Evolutionary conservation across 345 rosid genomes (phyloP), one percentile per base, ranked within the genome.

Genomic region (Toxicodendron radicans): DNA sequence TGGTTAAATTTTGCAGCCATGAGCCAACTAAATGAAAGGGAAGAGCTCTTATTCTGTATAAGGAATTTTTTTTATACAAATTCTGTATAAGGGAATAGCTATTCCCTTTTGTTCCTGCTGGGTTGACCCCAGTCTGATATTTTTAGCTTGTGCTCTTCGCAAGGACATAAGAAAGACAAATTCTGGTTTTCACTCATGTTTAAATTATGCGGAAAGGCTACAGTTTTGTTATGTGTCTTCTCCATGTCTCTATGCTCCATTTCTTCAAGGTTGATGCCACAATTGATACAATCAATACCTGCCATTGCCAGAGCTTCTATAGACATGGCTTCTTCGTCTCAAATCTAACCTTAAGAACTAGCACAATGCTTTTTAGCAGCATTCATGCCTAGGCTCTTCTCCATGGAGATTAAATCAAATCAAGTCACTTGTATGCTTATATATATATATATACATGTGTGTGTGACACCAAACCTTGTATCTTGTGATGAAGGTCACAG

Each of bases 281-380:
- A 61, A 13, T 32, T 33, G 23, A 33, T 33, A 33, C 45, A 61
- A 33, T 61, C 65, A 7, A 17, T 46, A 17, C 65, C 23, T 18
- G 46, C 65, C 45, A 61, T 61, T 32, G 65, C 65, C 7, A 33
- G 65, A 17, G 65, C 65, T 33, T 61, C 65, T 33, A 61, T 32
- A 18, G 46, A 61, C 46, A 33, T 33, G 2, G 12, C 65, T 38
- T 33, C 41, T 8, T 46, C 13, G 14, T 2, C 51, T 3, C 38
- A 35, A 46, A 46, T 46, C 14, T 9, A 46, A 12, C 51, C 51
- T 46, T 12, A 46, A 46, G 51, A 46, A 46, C 13, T 38, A 0
- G 43, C 43, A 38, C 43, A 38, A 38, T 38, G 43, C 9, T 7
- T 38, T 38, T 8, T 38, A 38, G 43, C 43, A 38, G 43, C 8